Percentiles rank a stretch among this genome's conserved stretches.
Evolutionary conservation across 345 rosid species (phyloP).

Genomic region (Populus euphratica): DNA sequence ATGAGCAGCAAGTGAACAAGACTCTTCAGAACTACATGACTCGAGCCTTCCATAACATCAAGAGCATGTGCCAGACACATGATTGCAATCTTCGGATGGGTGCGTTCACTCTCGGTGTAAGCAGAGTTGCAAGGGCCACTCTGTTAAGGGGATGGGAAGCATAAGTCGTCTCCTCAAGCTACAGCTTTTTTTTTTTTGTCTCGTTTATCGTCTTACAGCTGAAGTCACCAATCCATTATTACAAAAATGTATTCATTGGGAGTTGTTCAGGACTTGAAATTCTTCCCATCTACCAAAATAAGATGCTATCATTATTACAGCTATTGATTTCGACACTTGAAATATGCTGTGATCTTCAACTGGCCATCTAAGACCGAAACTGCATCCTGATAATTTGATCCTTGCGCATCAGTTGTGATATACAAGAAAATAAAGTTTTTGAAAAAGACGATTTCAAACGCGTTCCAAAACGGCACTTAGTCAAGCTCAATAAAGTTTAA

Average conservation of each 20-base stretch:
- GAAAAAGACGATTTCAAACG: no score
- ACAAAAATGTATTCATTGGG: not conserved
- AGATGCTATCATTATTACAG: not conserved
- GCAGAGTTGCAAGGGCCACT: slow-evolving; percentile 91
- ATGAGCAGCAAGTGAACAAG: slow-evolving; percentile 76
- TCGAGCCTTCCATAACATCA: slow-evolving; percentile 75
- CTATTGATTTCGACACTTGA: not conserved
- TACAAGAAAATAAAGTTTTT: not conserved
- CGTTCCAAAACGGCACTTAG: no score
- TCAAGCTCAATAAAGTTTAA: no score
- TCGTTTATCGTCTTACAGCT: not conserved
- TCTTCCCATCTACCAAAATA: not conserved
- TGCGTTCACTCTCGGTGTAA: slow-evolving; percentile 94
- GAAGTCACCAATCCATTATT: not conserved
- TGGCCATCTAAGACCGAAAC: not conserved
- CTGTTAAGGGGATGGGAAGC: slow-evolving; percentile 95
- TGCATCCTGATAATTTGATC: no score
- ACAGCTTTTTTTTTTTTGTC: not conserved
- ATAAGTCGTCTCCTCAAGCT: slow-evolving; percentile 16
- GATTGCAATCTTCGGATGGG: slow-evolving; percentile 95
- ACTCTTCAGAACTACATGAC: slow-evolving; percentile 87
- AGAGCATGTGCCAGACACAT: slow-evolving; percentile 81
- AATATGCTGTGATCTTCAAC: not conserved
- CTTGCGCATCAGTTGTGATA: not conserved
- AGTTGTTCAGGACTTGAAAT: not conserved